Conservation (phyloP, 2,329 filamentous ascomycete genomes). For the Zarea fungicola region DNA sequence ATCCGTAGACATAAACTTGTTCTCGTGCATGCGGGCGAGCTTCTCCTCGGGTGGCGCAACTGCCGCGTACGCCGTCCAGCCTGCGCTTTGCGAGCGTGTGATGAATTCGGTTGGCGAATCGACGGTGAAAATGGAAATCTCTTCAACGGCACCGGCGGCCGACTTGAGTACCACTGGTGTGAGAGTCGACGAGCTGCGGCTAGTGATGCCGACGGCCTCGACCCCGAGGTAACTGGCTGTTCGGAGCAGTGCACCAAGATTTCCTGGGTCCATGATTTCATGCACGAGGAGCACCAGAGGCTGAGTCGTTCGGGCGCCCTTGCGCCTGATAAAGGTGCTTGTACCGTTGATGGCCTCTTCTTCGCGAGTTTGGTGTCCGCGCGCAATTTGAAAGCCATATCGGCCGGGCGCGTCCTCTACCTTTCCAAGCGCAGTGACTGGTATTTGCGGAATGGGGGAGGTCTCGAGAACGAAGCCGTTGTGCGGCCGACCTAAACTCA, state of each 20-base stretch:
- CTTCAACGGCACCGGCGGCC: slow-evolving; percentile 81
- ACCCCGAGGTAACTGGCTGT: slow-evolving; percentile 88
- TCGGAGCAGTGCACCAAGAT: slow-evolving; percentile 83
- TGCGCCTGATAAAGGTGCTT: slow-evolving; percentile 40
- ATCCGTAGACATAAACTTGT: slow-evolving; percentile 45
- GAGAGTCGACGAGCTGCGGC: slow-evolving; percentile 66
- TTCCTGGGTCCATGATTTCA: slow-evolving; percentile 78
- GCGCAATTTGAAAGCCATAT: slow-evolving; percentile 51
- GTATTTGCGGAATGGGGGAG: slow-evolving; percentile 71
- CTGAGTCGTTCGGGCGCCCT: slow-evolving; percentile 36
- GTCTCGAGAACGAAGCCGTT: slow-evolving; percentile 87
- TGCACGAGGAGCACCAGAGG: slow-evolving; percentile 72
- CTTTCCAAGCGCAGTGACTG: slow-evolving; percentile 53
- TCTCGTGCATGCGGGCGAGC: slow-evolving; percentile 28
- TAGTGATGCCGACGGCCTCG: slow-evolving; percentile 74
- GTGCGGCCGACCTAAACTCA: slow-evolving; percentile 77
- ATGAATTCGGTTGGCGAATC: slow-evolving; percentile 66
- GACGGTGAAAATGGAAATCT: slow-evolving; percentile 67
- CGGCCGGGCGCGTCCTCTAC: slow-evolving; percentile 39
- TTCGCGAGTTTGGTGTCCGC: slow-evolving; percentile 68
- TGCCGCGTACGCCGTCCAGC: slow-evolving; percentile 82
- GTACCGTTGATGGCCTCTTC: slow-evolving; percentile 69
- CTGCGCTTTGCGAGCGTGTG: slow-evolving; percentile 57
- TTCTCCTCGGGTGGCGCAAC: slow-evolving; percentile 43
- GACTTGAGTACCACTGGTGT: slow-evolving; percentile 79